These are phyloP conservation scores for Achlya hypogyna DNA, from an alignment of 352 stramenopile genomes.

Conservation along the genomic window DNA sequence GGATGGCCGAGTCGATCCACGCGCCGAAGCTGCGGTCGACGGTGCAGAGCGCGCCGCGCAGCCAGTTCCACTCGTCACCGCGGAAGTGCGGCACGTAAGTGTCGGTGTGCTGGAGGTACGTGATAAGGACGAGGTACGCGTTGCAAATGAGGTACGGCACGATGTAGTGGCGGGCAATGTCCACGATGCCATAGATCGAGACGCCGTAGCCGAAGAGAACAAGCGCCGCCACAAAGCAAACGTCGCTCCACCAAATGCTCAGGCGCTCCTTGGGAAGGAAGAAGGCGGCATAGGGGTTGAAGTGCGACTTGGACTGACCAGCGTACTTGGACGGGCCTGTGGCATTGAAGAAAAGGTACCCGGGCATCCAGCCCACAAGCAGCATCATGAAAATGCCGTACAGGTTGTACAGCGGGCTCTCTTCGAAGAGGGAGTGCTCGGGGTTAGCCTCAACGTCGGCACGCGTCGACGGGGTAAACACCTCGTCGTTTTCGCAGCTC, in stretches of 20 bases:
- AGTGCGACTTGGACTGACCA: conserved; percentile 87
- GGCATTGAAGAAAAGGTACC: conserved; percentile 96
- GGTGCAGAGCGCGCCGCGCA: conserved; percentile 93
- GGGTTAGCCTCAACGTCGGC: conserved; percentile 39
- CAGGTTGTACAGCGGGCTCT: conserved; percentile 90
- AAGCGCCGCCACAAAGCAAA: conserved; percentile 77
- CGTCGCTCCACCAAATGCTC: conserved; percentile 90
- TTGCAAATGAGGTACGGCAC: conserved; percentile 95
- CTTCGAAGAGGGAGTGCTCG: conserved; percentile 82
- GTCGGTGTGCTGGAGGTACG: conserved; percentile 97
- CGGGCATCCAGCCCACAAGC: conserved; percentile 92
- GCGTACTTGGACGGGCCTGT: conserved; percentile 86
- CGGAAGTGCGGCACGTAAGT: conserved; percentile 96
- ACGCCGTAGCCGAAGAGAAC: conserved; percentile 43
- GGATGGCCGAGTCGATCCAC: conserved; percentile 94
- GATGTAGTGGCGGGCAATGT: conserved; percentile 92
- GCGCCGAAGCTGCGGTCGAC: conserved; percentile 95
- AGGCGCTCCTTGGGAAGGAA: conserved; percentile 88
- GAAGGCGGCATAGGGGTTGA: conserved; percentile 92
- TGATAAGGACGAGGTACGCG: conserved; percentile 95
- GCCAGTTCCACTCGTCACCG: conserved; percentile 92
- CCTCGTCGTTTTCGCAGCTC: conserved; percentile 94
- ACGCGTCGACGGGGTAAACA: conserved; percentile 89
- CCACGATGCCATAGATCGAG: conserved; percentile 54
- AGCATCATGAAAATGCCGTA: conserved; percentile 93